A percentile compares a stretch with the other conserved stretches of the same genome.
Conservation (phyloP, 257 asterid genomes). For the Cynanchum wilfordii region DNA sequence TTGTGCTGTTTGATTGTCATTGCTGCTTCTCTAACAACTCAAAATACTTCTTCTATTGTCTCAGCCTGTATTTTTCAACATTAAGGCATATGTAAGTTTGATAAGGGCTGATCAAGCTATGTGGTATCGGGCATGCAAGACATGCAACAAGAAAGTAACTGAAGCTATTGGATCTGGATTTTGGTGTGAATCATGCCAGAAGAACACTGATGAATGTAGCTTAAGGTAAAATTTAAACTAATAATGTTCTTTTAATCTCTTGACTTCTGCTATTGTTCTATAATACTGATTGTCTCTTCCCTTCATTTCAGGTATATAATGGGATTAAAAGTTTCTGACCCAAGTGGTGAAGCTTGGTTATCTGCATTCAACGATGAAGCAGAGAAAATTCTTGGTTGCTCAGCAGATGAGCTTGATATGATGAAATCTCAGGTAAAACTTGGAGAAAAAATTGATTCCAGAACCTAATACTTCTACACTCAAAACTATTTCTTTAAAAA, state of each 20-base stretch:
- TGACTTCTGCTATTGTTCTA: background rate
- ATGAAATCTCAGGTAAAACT: constrained; percentile 51
- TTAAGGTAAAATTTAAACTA: constrained; percentile 45
- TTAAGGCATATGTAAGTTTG: constrained; percentile 62
- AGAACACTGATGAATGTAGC: constrained; percentile 50
- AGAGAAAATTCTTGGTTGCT: constrained; percentile 62
- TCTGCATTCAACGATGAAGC: constrained; percentile 76
- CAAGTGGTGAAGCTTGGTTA: constrained; percentile 81
- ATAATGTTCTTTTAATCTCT: background rate
- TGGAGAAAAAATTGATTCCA: background rate
- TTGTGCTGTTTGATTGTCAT: background rate
- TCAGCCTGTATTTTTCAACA: constrained; percentile 73
- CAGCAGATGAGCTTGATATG: constrained; percentile 80
- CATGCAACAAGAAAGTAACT: constrained; percentile 83
- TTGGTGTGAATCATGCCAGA: constrained; percentile 83
- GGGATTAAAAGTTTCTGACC: constrained; percentile 67
- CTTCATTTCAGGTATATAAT: constrained; percentile 54
- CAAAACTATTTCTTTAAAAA: background rate
- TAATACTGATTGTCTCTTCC: background rate
- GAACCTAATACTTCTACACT: background rate
- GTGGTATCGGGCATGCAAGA: constrained; percentile 96
- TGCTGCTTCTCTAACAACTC: background rate
- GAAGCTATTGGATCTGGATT: constrained; percentile 79
- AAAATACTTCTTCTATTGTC: background rate
- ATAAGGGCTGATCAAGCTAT: constrained; percentile 82